Evolutionary conservation across 345 rosid genomes (phyloP), one percentile per base, ranked within the genome.

Genomic region (Eucalyptus cloeziana): DNA sequence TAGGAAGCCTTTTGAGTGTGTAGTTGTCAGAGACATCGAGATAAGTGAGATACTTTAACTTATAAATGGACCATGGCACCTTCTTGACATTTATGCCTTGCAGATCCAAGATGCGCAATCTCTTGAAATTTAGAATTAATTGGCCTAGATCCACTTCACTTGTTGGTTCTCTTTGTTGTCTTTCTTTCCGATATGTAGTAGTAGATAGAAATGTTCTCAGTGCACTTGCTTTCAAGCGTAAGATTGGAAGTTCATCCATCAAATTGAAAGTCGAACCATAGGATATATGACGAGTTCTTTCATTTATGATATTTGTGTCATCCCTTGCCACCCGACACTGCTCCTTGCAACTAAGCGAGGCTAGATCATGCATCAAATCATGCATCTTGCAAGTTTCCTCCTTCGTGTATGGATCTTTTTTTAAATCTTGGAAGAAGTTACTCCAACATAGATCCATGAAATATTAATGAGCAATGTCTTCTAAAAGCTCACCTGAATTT

Each of bases 381-480:
- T 90, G 92, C 90, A 91, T 88, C 58, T 87, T 90, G 67, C 88
- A 91, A 27, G 6, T 8, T 3, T 0, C 7, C 14, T 51, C 4
- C 7, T 21, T 56, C 30, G 56, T 19, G 56, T 10, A 22, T 56
- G 12, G 25, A 0, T 88, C 79, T 24, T 16, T 16, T 25, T 6
- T 25, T 8, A 40, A 58, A 13, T 89, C 89, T 7, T 92, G 91
- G 22, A 92, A 92, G 44, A 92, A 90, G 4, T 87, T 89, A 24
- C 88, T 64, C 52, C 11, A 83, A 52, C 40, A 31, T 4, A 67
- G 17, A 31, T 83, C 87, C 54, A 51, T 88, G 22, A 86, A 25
- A 85, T 85, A 69, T 4, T 16, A 49, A 13, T 49, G 47, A 16
- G 56, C 86, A 22, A 67, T 45, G 31, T 64, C 85, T 50, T 87